Evolutionary conservation across 1,284 basidiomycete genomes (phyloP).

Genomic region (Ustilago sp.): DNA sequence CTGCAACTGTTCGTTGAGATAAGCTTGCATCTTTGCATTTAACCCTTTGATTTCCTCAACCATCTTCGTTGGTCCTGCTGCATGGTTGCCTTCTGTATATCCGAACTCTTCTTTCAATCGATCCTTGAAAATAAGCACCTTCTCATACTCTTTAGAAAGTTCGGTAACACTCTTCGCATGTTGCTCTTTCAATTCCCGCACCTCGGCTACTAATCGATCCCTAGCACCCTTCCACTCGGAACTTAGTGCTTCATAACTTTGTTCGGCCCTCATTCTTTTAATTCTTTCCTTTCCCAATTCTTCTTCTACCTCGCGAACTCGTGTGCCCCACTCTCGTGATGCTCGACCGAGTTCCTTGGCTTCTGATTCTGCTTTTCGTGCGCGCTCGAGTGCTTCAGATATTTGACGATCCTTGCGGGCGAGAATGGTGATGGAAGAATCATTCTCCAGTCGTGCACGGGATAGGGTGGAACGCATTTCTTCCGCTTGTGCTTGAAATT

Average conservation of each 20-base stretch:
- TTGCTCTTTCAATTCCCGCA: slow-evolving; percentile 26
- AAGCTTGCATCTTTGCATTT: slow-evolving; percentile 13
- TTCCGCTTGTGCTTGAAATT: slow-evolving; percentile 81
- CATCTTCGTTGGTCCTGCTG: slow-evolving; percentile 10
- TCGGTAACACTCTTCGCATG: slow-evolving; percentile 18
- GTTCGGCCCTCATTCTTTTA: slow-evolving; percentile 44
- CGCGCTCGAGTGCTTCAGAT: slow-evolving; percentile 74
- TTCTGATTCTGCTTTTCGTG: slow-evolving; percentile 64
- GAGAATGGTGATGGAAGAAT: slow-evolving; percentile 84
- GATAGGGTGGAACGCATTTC: slow-evolving; percentile 86
- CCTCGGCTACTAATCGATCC: slow-evolving; percentile 44
- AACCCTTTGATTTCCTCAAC: slow-evolving; percentile 7
- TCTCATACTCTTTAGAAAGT: slow-evolving; percentile 25
- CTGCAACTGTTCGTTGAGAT: slow-evolving; percentile 11
- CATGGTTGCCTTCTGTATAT: not conserved
- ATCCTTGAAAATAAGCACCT: slow-evolving; percentile 30
- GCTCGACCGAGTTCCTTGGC: slow-evolving; percentile 64
- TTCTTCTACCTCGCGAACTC: slow-evolving; percentile 60
- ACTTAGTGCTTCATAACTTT: slow-evolving; percentile 48
- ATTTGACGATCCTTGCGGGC: slow-evolving; percentile 84
- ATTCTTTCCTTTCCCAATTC: slow-evolving; percentile 57
- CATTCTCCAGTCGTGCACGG: slow-evolving; percentile 82
- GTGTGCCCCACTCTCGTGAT: slow-evolving; percentile 59
- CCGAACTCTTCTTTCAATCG: slow-evolving; percentile 15
- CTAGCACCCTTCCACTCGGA: slow-evolving; percentile 55